A percentile compares a stretch with the other conserved stretches of the same genome.
Conservation (phyloP, 805 yeast genomes). For the Candida odintsovae region DNA sequence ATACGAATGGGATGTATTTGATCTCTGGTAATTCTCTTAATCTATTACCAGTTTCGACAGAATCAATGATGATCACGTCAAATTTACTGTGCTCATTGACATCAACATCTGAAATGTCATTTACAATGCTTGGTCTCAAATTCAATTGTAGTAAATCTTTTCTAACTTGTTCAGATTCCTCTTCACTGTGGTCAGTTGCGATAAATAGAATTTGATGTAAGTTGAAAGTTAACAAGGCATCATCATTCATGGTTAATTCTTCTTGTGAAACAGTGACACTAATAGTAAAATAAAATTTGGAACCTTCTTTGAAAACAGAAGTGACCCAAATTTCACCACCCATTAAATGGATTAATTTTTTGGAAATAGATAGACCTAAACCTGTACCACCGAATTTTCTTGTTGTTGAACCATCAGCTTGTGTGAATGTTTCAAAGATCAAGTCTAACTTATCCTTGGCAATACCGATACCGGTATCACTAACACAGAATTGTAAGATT, state of each 20-base stretch:
- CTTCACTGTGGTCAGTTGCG: slow-evolving; percentile 52
- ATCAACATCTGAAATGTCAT: slow-evolving; percentile 50
- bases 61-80: slow-evolving; percentile 80
- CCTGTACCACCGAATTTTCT: slow-evolving; percentile 94
- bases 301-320: slow-evolving; percentile 73
- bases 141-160: slow-evolving; percentile 48
- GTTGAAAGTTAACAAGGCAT: slow-evolving; percentile 65
- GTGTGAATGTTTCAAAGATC: slow-evolving; percentile 86
- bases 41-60: slow-evolving; percentile 65
- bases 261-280: slow-evolving; percentile 66
- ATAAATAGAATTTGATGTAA: slow-evolving; percentile 67
- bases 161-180: slow-evolving; percentile 45
- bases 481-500: slow-evolving; percentile 73
- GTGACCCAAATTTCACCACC: slow-evolving; percentile 94
- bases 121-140: slow-evolving; percentile 55
- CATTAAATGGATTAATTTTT: slow-evolving; percentile 82
- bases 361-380: slow-evolving; percentile 80
- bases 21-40: slow-evolving; percentile 68
- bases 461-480: slow-evolving; percentile 90
- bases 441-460: slow-evolving; percentile 78
- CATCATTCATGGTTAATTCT: slow-evolving; percentile 57
- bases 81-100: slow-evolving; percentile 48
- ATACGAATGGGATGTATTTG: slow-evolving; percentile 79
- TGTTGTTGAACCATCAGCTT: slow-evolving; percentile 91
- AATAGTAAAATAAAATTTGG: slow-evolving; percentile 77